A percentile compares a stretch with the other conserved stretches of the same genome.
phyloP scores from a whole-genome alignment of 2,329 filamentous ascomycete species.

The Ambrosiella xylebori region DNA sequence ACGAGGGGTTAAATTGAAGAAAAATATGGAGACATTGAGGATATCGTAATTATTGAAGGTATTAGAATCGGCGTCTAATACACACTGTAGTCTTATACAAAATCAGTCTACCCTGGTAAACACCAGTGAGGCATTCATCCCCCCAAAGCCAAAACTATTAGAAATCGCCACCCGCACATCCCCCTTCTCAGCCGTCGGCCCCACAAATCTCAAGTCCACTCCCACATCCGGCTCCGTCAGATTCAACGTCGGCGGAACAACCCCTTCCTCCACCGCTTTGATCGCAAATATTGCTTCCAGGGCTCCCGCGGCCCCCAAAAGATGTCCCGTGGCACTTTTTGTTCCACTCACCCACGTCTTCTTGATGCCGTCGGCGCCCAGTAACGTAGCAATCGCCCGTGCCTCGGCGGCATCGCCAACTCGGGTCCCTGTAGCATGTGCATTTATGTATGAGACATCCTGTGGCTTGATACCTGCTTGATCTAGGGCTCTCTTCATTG shows the following conservation, averaged over 20 bases:
- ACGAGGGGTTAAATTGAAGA: background rate
- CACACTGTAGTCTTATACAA: background rate
- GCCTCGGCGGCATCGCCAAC: conserved; percentile 85
- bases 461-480: conserved; percentile 52
- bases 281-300: conserved; percentile 78
- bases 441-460: conserved; percentile 80
- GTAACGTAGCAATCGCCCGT: conserved; percentile 57
- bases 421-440: conserved; percentile 76
- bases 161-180: conserved; percentile 58
- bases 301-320: conserved; percentile 80
- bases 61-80: background rate
- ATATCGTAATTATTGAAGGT: background rate
- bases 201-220: conserved; percentile 73
- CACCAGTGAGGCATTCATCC: conserved; percentile 81
- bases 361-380: conserved; percentile 23
- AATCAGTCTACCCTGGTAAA: conserved; percentile 33
- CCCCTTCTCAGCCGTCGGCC: conserved; percentile 47
- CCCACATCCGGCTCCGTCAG: conserved; percentile 47
- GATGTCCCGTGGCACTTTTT: conserved; percentile 81
- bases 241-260: conserved; percentile 76
- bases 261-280: conserved; percentile 59
- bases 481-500: conserved; percentile 71
- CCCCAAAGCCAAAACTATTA: conserved; percentile 96
- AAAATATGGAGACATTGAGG: background rate
- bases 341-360: conserved; percentile 56